A percentile compares a stretch with the other conserved stretches of the same genome.
phyloP scores from a whole-genome alignment of 2,329 filamentous ascomycete species.

The Pseudocercospora vitis region DNA sequence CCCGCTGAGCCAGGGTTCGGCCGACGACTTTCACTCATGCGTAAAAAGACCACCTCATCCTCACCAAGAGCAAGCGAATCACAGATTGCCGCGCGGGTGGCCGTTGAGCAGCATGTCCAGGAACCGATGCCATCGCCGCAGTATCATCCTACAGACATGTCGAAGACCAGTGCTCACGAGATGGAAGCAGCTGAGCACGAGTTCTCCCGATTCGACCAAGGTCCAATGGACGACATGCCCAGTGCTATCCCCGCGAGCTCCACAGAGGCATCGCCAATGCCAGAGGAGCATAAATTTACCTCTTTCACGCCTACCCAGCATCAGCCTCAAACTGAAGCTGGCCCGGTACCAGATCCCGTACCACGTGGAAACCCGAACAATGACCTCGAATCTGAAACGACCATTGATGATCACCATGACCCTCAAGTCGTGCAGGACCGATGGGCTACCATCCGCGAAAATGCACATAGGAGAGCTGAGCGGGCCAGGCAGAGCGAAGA shows the following conservation, averaged over 20 bases:
- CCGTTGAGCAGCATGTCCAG: constrained; percentile 12
- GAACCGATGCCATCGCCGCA: constrained; percentile 39
- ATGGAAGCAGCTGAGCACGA: constrained; percentile 60
- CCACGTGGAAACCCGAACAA: constrained; percentile 14
- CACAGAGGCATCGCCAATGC: constrained; percentile 20
- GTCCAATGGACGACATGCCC: constrained; percentile 81
- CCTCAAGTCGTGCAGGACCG: constrained; percentile 63
- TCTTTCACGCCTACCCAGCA: constrained; percentile 19
- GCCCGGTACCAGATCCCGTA: constrained; percentile 18
- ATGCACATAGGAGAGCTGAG: constrained; percentile 76
- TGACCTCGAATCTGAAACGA: constrained; percentile 41
- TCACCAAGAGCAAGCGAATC: constrained; percentile 26
- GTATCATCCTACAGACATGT: constrained; percentile 53
- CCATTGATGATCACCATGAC: constrained; percentile 40
- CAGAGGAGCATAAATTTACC: constrained; percentile 27
- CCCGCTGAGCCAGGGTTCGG: constrained; percentile 35
- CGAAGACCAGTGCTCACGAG: constrained; percentile 62
- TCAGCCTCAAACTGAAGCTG: constrained; percentile 20
- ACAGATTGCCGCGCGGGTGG: constrained; percentile 15
- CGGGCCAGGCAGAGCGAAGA: constrained; percentile 56
- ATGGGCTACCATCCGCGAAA: constrained; percentile 95
- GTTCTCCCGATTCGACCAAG: constrained; percentile 78
- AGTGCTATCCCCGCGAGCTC: constrained; percentile 66
- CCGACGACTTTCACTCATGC: constrained; percentile 45
- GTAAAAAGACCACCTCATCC: constrained; percentile 36